Evolutionary conservation across 495 filamentous ascomycete species (phyloP), one percentile per base, ranked within the genome.

Genomic region (Letharia lupina): DNA sequence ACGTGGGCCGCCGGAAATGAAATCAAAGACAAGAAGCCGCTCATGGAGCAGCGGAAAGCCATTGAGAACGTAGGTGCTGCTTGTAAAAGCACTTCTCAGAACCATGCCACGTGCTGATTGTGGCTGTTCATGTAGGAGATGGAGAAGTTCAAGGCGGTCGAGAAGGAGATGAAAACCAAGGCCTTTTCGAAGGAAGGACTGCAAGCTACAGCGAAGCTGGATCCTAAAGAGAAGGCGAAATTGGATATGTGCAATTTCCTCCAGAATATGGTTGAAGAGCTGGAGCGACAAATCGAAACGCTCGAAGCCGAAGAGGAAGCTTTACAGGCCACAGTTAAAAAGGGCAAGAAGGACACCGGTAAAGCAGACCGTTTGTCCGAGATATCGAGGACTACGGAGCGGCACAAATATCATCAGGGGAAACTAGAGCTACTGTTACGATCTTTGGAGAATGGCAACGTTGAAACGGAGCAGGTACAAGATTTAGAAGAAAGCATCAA

Each of bases 161-260:
- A 98, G 78, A 98, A 98, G 80, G 94, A 96, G 75, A 98, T 98
- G 93, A 98, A 98, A 80, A 98, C 94, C 59, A 98, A 98, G 77
- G 93, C 94, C 65, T 98, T 96, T 76, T 98, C 95, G 48, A 98
- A 98, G 82, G 95, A 97, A 77, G 94, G 94, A 45, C 78, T 98
- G 57, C 91, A 88, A 54, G 88, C 91, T 58, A 91, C 91, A 3
- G 88, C 91, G 58, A 93, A 96, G 75, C 82, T 98, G 54, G 94
- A 98, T 78, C 94, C 94, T 3, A 94, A 89, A 73, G 93, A 97
- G 73, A 90, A 93, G 74, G 92, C 94, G 73, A 96, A 96, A 77
- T 77, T 87, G 59, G 93, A 98, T 68, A 79, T 87, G 28, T 83
- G 85, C 78, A 87, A 96, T 40, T 98, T 97, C 76, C 79, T 98